Conservation (phyloP, 257 asterid genomes). For the Solanum boliviense region DNA sequence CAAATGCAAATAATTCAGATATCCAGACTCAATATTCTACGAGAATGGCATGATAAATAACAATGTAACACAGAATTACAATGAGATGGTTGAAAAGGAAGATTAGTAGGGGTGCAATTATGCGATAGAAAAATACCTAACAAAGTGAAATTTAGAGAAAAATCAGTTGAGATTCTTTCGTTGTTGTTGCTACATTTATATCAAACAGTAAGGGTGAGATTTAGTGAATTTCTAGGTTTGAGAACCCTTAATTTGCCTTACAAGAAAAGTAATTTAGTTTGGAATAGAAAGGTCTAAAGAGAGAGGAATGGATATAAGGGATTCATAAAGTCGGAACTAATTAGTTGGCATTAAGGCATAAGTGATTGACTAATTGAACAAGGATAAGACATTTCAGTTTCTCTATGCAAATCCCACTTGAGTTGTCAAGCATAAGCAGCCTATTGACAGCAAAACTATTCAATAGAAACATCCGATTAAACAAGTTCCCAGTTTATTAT, state of each 20-base stretch:
- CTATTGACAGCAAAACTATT: not conserved
- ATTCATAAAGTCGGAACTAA: not conserved
- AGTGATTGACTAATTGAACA: not conserved
- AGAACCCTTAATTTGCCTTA: not conserved
- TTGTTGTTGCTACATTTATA: not conserved
- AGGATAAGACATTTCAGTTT: not conserved
- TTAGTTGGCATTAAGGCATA: not conserved
- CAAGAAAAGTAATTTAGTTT: not conserved
- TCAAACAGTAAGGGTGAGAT: not conserved
- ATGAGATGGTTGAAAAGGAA: not conserved
- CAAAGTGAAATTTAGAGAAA: not conserved
- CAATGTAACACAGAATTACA: not conserved
- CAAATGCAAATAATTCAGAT: not conserved
- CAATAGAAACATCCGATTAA: not conserved
- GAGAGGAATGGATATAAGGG: not conserved
- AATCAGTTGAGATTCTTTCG: not conserved
- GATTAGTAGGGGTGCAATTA: not conserved
- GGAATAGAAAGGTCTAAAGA: not conserved
- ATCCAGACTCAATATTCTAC: not conserved
- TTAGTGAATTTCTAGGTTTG: not conserved
- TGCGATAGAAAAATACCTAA: not conserved
- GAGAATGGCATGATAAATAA: not conserved
- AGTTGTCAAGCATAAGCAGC: not conserved
- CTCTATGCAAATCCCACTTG: not conserved
- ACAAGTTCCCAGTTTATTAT: not conserved